These are phyloP conservation scores for Rosa chinensis DNA, from an alignment of 306 rosid species.

Conservation along the genomic window DNA sequence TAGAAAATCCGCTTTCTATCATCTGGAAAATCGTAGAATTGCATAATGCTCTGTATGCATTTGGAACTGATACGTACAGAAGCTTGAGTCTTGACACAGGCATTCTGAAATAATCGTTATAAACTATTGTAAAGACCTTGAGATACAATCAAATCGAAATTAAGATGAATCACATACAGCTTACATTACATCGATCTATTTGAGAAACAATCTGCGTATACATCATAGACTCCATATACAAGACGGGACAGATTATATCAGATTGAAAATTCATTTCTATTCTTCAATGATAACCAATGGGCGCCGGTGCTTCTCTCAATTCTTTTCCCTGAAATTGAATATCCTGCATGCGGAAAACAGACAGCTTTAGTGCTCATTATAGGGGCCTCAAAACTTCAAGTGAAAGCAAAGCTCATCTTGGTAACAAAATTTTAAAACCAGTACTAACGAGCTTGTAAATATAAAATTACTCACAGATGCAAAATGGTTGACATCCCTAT, in stretches of 20 bases:
- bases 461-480: conserved; percentile 63
- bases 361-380: neutral
- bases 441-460: neutral
- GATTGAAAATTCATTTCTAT: neutral
- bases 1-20: neutral
- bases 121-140: neutral
- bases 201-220: neutral
- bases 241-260: neutral
- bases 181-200: neutral
- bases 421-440: neutral
- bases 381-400: neutral
- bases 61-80: neutral
- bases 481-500: conserved; percentile 80
- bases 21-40: neutral
- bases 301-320: conserved; percentile 76
- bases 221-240: conserved; percentile 2
- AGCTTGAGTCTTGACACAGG: neutral
- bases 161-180: neutral
- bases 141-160: neutral
- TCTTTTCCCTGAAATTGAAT: conserved; percentile 70
- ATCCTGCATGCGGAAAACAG: conserved; percentile 50
- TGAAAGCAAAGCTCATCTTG: neutral
- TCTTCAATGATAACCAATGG: conserved; percentile 53
- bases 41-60: neutral
- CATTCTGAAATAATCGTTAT: neutral